Evolutionary conservation across 768 basidiomycete species (phyloP).

Genomic region (Gyrodon lividus): DNA sequence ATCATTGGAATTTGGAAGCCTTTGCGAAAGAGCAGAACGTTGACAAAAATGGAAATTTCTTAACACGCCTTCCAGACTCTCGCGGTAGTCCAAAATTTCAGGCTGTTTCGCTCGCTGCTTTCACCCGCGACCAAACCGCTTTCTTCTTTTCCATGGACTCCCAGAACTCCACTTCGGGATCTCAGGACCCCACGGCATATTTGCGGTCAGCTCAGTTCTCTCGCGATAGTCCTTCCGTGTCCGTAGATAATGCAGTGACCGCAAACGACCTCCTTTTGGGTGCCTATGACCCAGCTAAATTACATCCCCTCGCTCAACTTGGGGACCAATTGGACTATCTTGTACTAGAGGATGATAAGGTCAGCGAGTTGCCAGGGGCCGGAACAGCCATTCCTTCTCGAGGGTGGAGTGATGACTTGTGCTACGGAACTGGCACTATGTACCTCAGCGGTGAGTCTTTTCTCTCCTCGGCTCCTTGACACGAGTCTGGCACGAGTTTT

Average conservation of each 20-base stretch:
- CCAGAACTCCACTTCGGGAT: slow-evolving; percentile 33
- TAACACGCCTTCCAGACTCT: slow-evolving; percentile 20
- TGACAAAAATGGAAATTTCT: slow-evolving; percentile 8
- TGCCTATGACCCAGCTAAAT: slow-evolving; percentile 85
- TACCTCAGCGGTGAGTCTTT: slow-evolving; percentile 88
- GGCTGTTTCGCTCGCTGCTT: slow-evolving; percentile 16
- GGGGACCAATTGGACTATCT: slow-evolving; percentile 95
- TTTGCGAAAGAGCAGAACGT: too few species aligned
- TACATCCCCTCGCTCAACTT: slow-evolving; percentile 92
- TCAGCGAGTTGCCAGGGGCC: slow-evolving; percentile 84
- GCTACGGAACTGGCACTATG: slow-evolving; percentile 98
- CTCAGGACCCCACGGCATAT: slow-evolving; percentile 45
- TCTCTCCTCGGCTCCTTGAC: slow-evolving; percentile 55
- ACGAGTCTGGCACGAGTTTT: slow-evolving; percentile 45
- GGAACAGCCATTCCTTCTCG: slow-evolving; percentile 89
- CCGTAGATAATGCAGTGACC: slow-evolving; percentile 62
- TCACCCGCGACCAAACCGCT: slow-evolving; percentile 17
- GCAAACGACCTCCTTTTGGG: slow-evolving; percentile 86
- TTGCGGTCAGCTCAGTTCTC: slow-evolving; percentile 51
- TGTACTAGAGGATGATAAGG: slow-evolving; percentile 94
- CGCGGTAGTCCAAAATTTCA: slow-evolving; percentile 33
- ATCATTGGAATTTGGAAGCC: too few species aligned
- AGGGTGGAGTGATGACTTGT: slow-evolving; percentile 99
- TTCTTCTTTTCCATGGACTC: slow-evolving; percentile 19
- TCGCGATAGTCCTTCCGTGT: slow-evolving; percentile 32